Conservation (phyloP, 192 early-diverging fungal genomes). For the Umbelopsis ramanniana region DNA sequence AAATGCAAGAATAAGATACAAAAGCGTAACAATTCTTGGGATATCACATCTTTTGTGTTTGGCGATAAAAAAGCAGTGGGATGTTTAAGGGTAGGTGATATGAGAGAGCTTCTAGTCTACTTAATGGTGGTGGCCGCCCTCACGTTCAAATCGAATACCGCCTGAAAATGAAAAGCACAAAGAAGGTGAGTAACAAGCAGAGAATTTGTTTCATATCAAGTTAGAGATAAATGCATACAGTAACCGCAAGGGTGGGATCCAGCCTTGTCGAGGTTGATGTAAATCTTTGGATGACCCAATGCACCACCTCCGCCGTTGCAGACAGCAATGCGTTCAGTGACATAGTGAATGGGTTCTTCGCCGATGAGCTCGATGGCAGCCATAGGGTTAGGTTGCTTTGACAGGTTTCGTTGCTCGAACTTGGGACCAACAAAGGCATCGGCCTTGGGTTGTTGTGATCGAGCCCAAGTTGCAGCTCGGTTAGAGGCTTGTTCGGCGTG, state of each 20-base stretch:
- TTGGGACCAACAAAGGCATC: conserved; percentile 77
- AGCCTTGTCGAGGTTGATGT: conserved; percentile 83
- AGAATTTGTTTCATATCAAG: not conserved
- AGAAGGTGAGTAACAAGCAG: not conserved
- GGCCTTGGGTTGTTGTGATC: conserved; percentile 70
- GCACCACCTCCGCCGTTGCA: conserved; percentile 94
- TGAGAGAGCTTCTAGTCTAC: conserved; percentile 3
- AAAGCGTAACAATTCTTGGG: no score
- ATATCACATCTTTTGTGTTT: not conserved
- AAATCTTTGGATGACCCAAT: conserved; percentile 93
- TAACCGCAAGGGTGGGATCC: conserved; percentile 79
- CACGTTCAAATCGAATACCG: conserved; percentile 77
- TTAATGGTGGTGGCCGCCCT: conserved; percentile 72
- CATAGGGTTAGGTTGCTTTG: conserved; percentile 86
- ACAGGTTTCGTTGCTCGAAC: conserved; percentile 84
- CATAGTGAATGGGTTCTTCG: conserved; percentile 82
- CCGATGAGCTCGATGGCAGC: conserved; percentile 92
- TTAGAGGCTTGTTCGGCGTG: conserved; percentile 71
- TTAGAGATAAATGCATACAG: conserved; percentile 55
- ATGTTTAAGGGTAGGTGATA: conserved; percentile 7
- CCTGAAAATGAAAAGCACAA: conserved; percentile 49
- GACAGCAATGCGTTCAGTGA: conserved; percentile 71
- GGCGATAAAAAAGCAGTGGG: conserved; percentile 17
- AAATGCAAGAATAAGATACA: not conserved
- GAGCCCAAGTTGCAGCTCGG: conserved; percentile 76